These are phyloP conservation scores for Corchorus olitorius DNA, from an alignment of 345 rosid species.

Conservation along the genomic window DNA sequence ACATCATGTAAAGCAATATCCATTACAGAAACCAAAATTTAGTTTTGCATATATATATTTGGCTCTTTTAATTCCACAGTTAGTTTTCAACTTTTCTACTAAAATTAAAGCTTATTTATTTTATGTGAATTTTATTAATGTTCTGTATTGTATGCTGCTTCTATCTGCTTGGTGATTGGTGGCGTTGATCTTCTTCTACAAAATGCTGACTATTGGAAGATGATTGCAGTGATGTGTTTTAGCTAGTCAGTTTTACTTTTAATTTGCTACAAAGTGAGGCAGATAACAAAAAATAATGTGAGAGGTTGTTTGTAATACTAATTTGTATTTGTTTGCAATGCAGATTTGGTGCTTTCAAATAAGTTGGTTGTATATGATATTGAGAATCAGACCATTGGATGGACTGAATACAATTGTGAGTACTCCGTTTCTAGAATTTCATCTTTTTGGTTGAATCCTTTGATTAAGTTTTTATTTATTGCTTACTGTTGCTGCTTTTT, in stretches of 20 bases:
- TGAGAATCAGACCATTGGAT: conserved; percentile 75
- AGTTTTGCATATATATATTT: background rate
- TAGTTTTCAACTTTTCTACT: background rate
- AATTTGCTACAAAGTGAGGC: background rate
- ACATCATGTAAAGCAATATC: background rate
- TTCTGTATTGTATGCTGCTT: background rate
- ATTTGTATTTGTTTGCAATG: conserved; percentile 1
- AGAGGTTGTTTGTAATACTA: background rate
- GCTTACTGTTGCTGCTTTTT: background rate
- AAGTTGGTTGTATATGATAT: conserved; percentile 81
- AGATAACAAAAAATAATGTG: background rate
- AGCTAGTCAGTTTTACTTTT: background rate
- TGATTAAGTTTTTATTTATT: background rate
- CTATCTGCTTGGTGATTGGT: background rate
- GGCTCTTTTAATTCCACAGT: background rate
- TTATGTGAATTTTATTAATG: background rate
- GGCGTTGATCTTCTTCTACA: conserved; percentile 5
- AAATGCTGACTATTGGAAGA: background rate
- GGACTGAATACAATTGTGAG: conserved; percentile 90
- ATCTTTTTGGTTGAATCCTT: background rate
- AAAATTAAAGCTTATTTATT: background rate
- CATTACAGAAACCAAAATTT: background rate
- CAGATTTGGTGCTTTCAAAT: conserved; percentile 86
- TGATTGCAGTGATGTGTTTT: background rate
- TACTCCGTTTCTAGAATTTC: conserved; percentile 14